Base-by-base conservation (phyloP, 1,284 basidiomycete species). In the Leccinum olivaceoglutinosum region DNA sequence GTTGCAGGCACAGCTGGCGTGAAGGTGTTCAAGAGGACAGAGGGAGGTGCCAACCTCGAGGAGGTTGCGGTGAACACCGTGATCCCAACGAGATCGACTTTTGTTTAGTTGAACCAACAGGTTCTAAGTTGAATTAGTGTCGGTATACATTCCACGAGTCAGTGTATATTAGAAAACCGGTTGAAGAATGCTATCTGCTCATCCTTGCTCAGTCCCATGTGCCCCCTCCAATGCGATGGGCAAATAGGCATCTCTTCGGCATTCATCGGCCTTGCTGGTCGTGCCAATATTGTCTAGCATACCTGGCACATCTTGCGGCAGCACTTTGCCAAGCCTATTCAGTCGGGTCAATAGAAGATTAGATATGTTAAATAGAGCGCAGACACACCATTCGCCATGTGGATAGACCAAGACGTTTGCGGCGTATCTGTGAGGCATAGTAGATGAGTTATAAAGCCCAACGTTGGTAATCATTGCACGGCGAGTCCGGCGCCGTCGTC, bases 381-480 rank as follows among this genome's bases (percentile, higher is more conserved):
- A 34, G 57, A 67, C 82, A n/a, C 76, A 87, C 90, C 92, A 92
- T 74, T 93, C 90, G 16, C 92, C 88, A 41, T 83, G 82, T 6
- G 92, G 92, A 67, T 88, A 89, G 4, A 91, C 77, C 32, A 94
- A 75, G 2, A 91, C 71, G 73, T 94, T 94, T 2, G 89, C 91
- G 1, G 93, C 92, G 71, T 86, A 88, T 71, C 90, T 93, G 54
- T 44, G 29, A 54, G 29, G 16, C n/a, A 3, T 9, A 36, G n/a
- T 9, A 6, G 18, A 60, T 49, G 11, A n/a, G 32, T n/a, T 39
- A 16, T 4, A 39, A 44, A 14, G 14, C 16, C 2, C 51, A n/a
- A 8, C 3, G 9, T 49, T 0, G 58, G 16, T 70, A 60, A 70
- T 49, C 53, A 29, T 29, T 29, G 4, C 12, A 29, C 14, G 8